These are phyloP conservation scores for Trypanosoma caninum DNA, from an alignment of 208 protist genomes.

Conservation along the genomic window DNA sequence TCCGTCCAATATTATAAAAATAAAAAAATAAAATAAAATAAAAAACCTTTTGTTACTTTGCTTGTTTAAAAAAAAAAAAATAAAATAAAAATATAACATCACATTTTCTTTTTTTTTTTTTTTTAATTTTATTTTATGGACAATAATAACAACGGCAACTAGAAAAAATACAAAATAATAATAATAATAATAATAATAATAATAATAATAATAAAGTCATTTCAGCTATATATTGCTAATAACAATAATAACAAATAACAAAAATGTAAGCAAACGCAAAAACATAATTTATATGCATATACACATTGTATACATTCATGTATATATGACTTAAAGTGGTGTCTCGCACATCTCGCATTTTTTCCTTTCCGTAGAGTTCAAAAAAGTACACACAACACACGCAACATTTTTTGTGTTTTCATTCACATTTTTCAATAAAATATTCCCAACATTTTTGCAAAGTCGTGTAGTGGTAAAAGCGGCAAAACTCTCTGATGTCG, in stretches of 20 bases:
- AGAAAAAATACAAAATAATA: no score
- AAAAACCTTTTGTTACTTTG: no score
- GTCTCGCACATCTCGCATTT: slow-evolving; percentile 84
- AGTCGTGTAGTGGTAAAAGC: slow-evolving; percentile 48
- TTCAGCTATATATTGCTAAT: background rate
- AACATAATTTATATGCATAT: slow-evolving; percentile 3
- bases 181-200: no score
- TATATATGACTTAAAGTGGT: no score
- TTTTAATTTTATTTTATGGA: background rate
- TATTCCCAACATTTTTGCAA: slow-evolving; percentile 13
- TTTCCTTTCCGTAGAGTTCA: slow-evolving; percentile 59
- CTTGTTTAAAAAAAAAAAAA: background rate
- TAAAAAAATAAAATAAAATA: no score
- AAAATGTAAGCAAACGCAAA: background rate
- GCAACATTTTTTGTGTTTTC: slow-evolving; percentile 27
- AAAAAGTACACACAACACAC: slow-evolving; percentile 72
- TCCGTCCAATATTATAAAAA: no score
- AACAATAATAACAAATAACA: background rate
- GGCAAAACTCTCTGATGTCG: slow-evolving; percentile 18
- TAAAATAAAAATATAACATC: background rate
- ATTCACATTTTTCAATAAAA: background rate
- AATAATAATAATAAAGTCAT: background rate
- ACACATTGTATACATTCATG: slow-evolving; percentile 2
- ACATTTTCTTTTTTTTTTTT: background rate
- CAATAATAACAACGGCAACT: no score